A percentile compares a stretch with the other conserved stretches of the same genome.
Conservation (phyloP, 208 protist genomes). For the Crithidia fasciculata region DNA sequence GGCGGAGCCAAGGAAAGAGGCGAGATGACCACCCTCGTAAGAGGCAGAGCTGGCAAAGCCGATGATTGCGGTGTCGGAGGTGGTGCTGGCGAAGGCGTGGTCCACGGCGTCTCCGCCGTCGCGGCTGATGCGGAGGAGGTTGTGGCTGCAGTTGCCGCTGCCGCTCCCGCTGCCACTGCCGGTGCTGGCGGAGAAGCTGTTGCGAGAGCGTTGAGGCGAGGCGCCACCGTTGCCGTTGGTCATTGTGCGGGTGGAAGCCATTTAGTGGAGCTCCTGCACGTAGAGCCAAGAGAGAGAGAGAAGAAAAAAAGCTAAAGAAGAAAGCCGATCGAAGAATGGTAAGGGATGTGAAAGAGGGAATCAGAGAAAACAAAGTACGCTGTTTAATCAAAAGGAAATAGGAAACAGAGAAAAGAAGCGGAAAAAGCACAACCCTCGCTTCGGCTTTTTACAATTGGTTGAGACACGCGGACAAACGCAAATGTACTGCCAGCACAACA, state of each 20-base stretch:
- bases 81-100: not conserved
- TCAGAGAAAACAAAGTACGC: too few species aligned
- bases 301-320: not conserved
- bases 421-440: not conserved
- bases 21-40: not conserved
- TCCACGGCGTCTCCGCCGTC: not conserved
- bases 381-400: too few species aligned
- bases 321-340: not conserved
- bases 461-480: too few species aligned
- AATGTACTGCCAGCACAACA: too few species aligned
- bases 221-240: not conserved
- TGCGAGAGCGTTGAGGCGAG: not conserved
- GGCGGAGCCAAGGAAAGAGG: conserved; percentile 3
- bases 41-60: conserved; percentile 1
- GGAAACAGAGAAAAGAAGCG: not conserved
- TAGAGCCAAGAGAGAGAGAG: not conserved
- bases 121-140: not conserved
- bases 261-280: not conserved
- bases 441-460: too few species aligned
- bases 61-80: not conserved
- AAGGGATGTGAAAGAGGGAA: too few species aligned
- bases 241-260: not conserved
- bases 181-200: not conserved
- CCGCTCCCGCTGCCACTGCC: not conserved
- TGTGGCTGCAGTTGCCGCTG: not conserved